Base-by-base conservation (phyloP, 2,329 filamentous ascomycete genomes). In the Lojkania enalia region DNA sequence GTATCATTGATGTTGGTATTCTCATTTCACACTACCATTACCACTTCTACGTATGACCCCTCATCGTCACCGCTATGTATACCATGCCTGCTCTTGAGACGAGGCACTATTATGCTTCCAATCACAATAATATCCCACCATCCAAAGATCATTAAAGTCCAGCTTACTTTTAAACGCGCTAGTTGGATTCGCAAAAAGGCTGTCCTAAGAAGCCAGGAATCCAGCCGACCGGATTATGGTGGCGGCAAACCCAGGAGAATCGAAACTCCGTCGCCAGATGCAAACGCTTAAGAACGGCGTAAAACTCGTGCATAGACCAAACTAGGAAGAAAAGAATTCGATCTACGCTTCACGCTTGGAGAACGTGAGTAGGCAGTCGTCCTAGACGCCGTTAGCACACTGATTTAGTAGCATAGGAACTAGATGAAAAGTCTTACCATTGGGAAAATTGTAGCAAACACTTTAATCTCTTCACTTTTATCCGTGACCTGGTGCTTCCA, bases 401-500 rank as follows among this genome's bases (percentile, higher is more conserved):
- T n/a, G 15, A 14, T 39, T 21, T 37, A 11, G 30, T 7, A 30
- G 13, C 20, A 23, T 16, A 27, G 11, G 3, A 29, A 35, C n/a
- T 11, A 12, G 42, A 47, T 44, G 36, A 49, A 42, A 48, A 47
- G 20, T 75, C 84, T 69, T 74, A 94, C 91, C 86, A 87, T 86
- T 46, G 92, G 92, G 79, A 97, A 96, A 57, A 97, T 95, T 20
- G 90, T 96, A 30, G 92, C 92, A 75, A 96, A 97, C 54, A 96
- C 90, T 77, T 95, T 90, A 72, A 97, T 96, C 72, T 95, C 85
- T 74, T 97, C 92, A 0, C 88, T 95, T 44, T 77, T 64, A 0
- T 86, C 82, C 9, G 92, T 97, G 14, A 88, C 72, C 66, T 89
- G 83, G 71, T 97, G 92, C 67, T 83, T 82, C 91, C 91, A 96